Evolutionary conservation across 176 grass and related monocot genomes (phyloP).

Genomic region (Ampelocalamus luodianensis): DNA sequence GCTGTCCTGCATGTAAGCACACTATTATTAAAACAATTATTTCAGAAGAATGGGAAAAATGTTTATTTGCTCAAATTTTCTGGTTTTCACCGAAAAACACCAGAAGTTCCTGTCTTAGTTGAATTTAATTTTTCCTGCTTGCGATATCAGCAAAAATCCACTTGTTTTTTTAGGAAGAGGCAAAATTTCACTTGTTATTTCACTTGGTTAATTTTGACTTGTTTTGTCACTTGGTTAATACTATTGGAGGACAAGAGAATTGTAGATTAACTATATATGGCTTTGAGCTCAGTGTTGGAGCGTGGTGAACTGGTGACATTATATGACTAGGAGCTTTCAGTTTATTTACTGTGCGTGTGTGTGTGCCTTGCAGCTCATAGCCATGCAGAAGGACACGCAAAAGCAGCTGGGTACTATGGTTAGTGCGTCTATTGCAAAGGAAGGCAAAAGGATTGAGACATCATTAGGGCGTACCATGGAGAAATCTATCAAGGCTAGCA

Average conservation of each 20-base stretch:
- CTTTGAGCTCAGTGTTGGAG: slow-evolving; percentile 15
- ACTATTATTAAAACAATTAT: background rate
- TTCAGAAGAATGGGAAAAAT: background rate
- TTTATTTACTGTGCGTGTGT: slow-evolving; percentile 19
- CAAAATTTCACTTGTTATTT: background rate
- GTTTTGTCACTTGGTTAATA: background rate
- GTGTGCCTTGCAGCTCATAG: slow-evolving; percentile 66
- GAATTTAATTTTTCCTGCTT: slow-evolving; percentile 1
- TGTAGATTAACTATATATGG: slow-evolving; percentile 9
- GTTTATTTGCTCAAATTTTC: background rate
- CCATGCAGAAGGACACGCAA: slow-evolving; percentile 84
- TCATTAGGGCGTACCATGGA: slow-evolving; percentile 80
- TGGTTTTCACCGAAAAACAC: background rate
- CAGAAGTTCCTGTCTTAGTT: background rate
- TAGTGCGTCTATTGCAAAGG: slow-evolving; percentile 67
- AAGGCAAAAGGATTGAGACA: slow-evolving; percentile 86
- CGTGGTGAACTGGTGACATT: background rate
- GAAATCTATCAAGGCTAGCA: slow-evolving; percentile 78
- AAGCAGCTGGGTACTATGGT: slow-evolving; percentile 76
- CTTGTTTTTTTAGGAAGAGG: background rate
- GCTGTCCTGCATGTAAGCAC: slow-evolving; percentile 1
- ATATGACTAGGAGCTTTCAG: background rate
- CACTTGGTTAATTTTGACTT: slow-evolving; percentile 1
- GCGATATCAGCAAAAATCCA: background rate
- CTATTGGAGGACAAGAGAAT: background rate